Evolutionary conservation across 257 asterid genomes (phyloP), one percentile per base, ranked within the genome.

Genomic region (Leonotis leonurus): DNA sequence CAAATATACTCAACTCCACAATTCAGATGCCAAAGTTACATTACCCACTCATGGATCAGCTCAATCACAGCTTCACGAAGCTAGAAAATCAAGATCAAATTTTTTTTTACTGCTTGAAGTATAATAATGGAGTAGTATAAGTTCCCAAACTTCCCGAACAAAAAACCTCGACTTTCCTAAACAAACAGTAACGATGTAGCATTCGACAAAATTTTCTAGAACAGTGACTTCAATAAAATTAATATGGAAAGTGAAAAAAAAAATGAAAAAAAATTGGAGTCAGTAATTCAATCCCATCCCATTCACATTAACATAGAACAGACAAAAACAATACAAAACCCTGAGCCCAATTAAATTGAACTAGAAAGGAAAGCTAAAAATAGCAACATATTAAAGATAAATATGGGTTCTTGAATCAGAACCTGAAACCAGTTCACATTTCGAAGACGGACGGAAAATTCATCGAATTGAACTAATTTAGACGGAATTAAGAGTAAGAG

Each of bases 351-450:
- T 64, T 49, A 56, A 50, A 62, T 67, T 45, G 54, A 78, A 74
- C 57, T 64, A 44, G 55, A 63, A n/a, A 32, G 32, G 22, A 8
- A 51, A 56, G 26, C 73, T 60, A 6, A 36, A 40, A 14, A 53
- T 32, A 26, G 12, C 39, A 39, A 40, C 3, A 41, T 41, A 44
- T 13, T 18, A 29, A 45, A 49, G 37, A 37, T 3, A 37, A 57
- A 60, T 24, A 53, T 35, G 6, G 52, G 25, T 64, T 21, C 48
- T 13, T 30, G 62, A 60, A 78, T 56, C 78, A 24, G 49, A 53
- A 77, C 43, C 62, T 14, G 37, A 72, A 80, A 78, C 75, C 68
- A 67, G 61, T 62, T 57, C 62, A 68, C 70, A 64, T 70, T 70
- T 6, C 52, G 27, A 53, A 56, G 36, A 53, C 67, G 57, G 60